Percentiles rank a stretch among this genome's conserved stretches.
Evolutionary conservation across 495 filamentous ascomycete genomes (phyloP).

Genomic region (Talaromyces adpressus): DNA sequence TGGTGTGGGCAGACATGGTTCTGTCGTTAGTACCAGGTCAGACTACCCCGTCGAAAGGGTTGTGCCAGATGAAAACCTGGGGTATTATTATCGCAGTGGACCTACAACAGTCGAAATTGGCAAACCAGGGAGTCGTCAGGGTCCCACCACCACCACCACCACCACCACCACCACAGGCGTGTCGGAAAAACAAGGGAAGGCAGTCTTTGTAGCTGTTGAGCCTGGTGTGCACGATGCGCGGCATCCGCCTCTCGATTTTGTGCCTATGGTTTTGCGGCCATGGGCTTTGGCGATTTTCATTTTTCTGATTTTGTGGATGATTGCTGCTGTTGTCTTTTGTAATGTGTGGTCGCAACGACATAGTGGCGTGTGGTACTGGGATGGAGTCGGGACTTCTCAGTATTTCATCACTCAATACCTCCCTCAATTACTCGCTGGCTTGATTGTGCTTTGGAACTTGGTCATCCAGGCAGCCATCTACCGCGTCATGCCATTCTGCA

Average conservation of each 20-base stretch:
- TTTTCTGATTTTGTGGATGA: slow-evolving; percentile 60
- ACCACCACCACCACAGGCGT: slow-evolving; percentile 4
- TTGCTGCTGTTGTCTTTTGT: slow-evolving; percentile 62
- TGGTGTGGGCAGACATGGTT: slow-evolving; percentile 24
- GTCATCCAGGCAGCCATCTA: slow-evolving; percentile 68
- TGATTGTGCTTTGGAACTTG: slow-evolving; percentile 69
- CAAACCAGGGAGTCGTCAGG: not conserved
- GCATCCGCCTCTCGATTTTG: slow-evolving; percentile 52
- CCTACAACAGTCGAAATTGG: slow-evolving; percentile 7
- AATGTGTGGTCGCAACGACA: slow-evolving; percentile 62
- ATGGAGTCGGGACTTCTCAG: slow-evolving; percentile 54
- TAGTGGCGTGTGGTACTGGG: slow-evolving; percentile 59
- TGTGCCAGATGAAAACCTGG: slow-evolving; percentile 43
- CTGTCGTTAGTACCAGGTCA: slow-evolving; percentile 22
- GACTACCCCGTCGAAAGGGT: slow-evolving; percentile 44
- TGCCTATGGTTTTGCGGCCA: slow-evolving; percentile 60
- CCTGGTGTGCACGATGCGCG: slow-evolving; percentile 35
- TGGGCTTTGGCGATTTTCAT: slow-evolving; percentile 51
- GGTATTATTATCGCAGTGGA: slow-evolving; percentile 29
- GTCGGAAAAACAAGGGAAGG: slow-evolving; percentile 5
- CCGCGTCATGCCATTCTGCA: slow-evolving; percentile 69
- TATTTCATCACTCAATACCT: slow-evolving; percentile 85
- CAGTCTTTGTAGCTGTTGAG: slow-evolving; percentile 45
- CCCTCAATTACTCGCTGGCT: slow-evolving; percentile 66
- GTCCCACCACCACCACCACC: slow-evolving; percentile 11